Percentiles rank a stretch among this genome's conserved stretches.
These are phyloP conservation scores for Cydonia oblonga DNA, from an alignment of 331 rosid species.

Conservation along the genomic window DNA sequence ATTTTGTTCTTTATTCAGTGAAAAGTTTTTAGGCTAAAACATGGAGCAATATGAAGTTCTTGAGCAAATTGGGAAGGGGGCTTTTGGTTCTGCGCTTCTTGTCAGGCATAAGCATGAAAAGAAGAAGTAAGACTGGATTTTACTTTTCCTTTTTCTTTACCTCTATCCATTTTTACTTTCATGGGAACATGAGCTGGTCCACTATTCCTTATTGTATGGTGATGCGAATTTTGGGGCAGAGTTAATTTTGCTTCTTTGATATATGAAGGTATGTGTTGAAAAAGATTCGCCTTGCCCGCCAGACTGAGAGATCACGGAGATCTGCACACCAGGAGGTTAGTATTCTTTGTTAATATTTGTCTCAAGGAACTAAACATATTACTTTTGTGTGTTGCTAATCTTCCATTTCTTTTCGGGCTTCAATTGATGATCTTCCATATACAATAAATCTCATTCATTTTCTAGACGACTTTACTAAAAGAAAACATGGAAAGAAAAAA, in stretches of 20 bases:
- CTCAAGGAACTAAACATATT: too few relatives aligned
- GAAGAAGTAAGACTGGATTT: constrained; percentile 71
- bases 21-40: constrained; percentile 19
- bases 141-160: not conserved
- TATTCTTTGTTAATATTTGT: not conserved
- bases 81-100: constrained; percentile 98
- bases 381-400: not conserved
- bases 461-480: not conserved
- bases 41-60: constrained; percentile 97
- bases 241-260: not conserved
- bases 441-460: not conserved
- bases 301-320: constrained; percentile 92
- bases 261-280: constrained; percentile 74
- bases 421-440: not conserved
- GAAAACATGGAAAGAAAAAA: not conserved
- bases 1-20: constrained; percentile 19
- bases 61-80: constrained; percentile 98
- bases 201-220: not conserved
- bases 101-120: constrained; percentile 97
- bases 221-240: not conserved
- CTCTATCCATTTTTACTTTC: not conserved
- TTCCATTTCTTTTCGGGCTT: not conserved
- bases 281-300: constrained; percentile 97
- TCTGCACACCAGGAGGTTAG: constrained; percentile 96
- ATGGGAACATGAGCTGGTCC: not conserved